phyloP scores from a whole-genome alignment of 768 basidiomycete genomes.

The Mycena haematopus region DNA sequence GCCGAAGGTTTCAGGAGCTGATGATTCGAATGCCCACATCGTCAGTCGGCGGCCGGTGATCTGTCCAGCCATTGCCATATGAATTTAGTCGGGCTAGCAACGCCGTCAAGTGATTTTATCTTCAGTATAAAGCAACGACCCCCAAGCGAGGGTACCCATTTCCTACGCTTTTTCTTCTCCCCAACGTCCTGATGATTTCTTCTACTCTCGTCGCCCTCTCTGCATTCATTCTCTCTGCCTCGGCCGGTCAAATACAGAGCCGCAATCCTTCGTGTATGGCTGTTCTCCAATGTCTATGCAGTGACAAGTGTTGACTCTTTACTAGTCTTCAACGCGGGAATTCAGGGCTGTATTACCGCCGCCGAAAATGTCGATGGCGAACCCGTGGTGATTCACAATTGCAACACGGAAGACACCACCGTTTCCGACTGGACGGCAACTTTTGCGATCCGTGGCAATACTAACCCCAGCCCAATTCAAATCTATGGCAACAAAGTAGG shows the following conservation, averaged over 20 bases:
- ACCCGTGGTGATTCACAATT: constrained; percentile 12
- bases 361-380: constrained; percentile 4
- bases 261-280: constrained; percentile 7
- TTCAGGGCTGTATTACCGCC: constrained; percentile 14
- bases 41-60: too few species aligned
- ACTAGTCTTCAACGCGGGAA: constrained; percentile 19
- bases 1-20: too few species aligned
- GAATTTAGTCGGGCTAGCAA: not conserved
- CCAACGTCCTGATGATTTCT: constrained; percentile 4
- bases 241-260: constrained; percentile 6
- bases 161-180: not conserved
- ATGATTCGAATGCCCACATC: too few species aligned
- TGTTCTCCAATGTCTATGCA: not conserved
- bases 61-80: too few species aligned
- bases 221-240: constrained; percentile 16
- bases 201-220: constrained; percentile 16
- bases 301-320: not conserved
- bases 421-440: constrained; percentile 5
- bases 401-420: constrained; percentile 7
- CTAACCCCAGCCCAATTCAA: constrained; percentile 6
- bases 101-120: not conserved
- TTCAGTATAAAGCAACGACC: not conserved
- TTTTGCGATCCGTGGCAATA: not conserved
- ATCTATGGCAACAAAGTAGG: constrained; percentile 10
- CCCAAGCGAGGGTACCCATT: not conserved